Base-by-base conservation (phyloP, 768 basidiomycete genomes). In the Steccherinum ochraceum region DNA sequence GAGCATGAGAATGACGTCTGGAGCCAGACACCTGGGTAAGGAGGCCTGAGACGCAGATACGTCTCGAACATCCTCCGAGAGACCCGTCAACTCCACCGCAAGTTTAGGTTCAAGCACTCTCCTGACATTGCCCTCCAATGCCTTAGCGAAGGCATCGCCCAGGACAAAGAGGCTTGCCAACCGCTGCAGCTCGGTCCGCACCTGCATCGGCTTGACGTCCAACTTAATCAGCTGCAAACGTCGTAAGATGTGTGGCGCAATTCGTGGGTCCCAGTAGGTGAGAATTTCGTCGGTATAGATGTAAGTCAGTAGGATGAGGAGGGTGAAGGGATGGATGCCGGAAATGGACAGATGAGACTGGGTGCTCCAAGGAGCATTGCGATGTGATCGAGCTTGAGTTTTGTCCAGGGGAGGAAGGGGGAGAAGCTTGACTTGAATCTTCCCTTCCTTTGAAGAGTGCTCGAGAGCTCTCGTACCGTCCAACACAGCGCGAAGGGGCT, bases 201-300 rank as follows among this genome's bases (percentile, higher is more conserved):
- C 70, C 51, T 70, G 70, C 0, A 59, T 54, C 3, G 76, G 67
- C 21, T 19, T 43, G 10, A 18, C 21, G n/a, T 19, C 18, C 16
- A 18, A 5, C 7, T 43, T 43, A 18, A n/a, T 23, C n/a, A n/a
- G 7, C 18, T 7, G 10, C 7, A n/a, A 11, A 18, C 41, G 16
- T 35, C 30, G 30, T 7, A 35, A 35, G 30, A 35, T 35, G 30
- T 35, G 30, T 10, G 41, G 41, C 0, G 69, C 73, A 11, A 89
- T 73, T 16, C 92, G 80, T 12, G 75, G 72, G 63, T 98, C 93
- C 90, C 93, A 94, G 12, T 93, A 65, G 0, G 90, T 83, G 11
- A 90, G 71, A 1, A 94, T 66, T 39, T 83, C 78, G 63, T 99
- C 95, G 1, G 88, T 78, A 66, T 97, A 97, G n/a, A 97, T 66